A percentile compares a stretch with the other conserved stretches of the same genome.
These are phyloP conservation scores for Aspergillus neotritici DNA, from an alignment of 2,329 filamentous ascomycete species.

Conservation along the genomic window DNA sequence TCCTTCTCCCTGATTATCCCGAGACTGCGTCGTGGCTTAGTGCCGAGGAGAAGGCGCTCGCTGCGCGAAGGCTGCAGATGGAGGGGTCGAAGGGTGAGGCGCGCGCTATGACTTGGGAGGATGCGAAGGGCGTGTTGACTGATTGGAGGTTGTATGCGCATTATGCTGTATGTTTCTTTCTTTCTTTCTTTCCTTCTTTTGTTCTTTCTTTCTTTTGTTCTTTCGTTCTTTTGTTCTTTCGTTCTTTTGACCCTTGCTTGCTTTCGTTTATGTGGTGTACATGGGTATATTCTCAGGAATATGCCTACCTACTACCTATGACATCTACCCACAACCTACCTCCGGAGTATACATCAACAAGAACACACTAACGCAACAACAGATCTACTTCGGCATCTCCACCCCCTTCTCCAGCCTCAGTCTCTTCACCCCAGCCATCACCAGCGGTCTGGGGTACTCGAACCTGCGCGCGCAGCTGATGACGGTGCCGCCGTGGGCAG, in stretches of 20 bases:
- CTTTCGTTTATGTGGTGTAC: not conserved
- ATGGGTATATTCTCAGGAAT: too few species aligned
- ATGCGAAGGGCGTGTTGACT: constrained; percentile 44
- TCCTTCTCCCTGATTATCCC: constrained; percentile 47
- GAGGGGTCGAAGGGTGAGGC: constrained; percentile 37
- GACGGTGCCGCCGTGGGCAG: constrained; percentile 61
- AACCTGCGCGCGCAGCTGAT: constrained; percentile 59
- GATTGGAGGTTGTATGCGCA: constrained; percentile 51
- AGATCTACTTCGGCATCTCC: constrained; percentile 49
- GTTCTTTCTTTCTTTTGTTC: too few species aligned
- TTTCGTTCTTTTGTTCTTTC: too few species aligned
- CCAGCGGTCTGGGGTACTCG: constrained; percentile 52
- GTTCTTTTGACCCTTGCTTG: too few species aligned
- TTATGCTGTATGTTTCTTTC: constrained; percentile 39
- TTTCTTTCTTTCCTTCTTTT: too few species aligned
- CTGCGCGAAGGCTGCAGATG: constrained; percentile 35
- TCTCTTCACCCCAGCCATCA: constrained; percentile 60
- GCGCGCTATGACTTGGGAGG: constrained; percentile 43
- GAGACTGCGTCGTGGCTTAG: constrained; percentile 45
- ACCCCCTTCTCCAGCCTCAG: constrained; percentile 56
- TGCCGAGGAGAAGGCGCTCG: constrained; percentile 40
- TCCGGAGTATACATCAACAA: too few species aligned
- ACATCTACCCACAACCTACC: too few species aligned
- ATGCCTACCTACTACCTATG: too few species aligned
- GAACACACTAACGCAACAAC: not conserved